Percentiles rank a stretch among this genome's conserved stretches.
These are phyloP conservation scores for Glutinoglossum americanum DNA, from an alignment of 495 filamentous ascomycete genomes.

Conservation along the genomic window DNA sequence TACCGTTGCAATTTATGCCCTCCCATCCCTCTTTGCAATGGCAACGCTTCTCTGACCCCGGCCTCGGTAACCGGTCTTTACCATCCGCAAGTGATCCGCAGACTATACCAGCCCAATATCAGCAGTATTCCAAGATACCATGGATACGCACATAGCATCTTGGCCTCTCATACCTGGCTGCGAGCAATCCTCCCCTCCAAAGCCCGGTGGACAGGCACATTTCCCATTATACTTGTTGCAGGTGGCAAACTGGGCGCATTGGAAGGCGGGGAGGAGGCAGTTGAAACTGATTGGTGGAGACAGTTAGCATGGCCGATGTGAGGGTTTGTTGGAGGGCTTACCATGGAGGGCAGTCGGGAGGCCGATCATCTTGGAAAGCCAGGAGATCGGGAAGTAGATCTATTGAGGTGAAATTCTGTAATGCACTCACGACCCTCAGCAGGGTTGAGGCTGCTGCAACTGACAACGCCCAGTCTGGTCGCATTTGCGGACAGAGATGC, in stretches of 20 bases:
- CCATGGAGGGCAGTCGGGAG: constrained; percentile 43
- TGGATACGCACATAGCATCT: neutral
- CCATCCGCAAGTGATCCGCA: constrained; percentile 79
- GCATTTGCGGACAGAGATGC: neutral
- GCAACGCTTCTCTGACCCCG: constrained; percentile 37
- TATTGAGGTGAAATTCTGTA: constrained; percentile 8
- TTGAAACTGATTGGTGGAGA: constrained; percentile 49
- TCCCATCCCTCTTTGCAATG: constrained; percentile 86
- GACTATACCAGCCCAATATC: constrained; percentile 19
- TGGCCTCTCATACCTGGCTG: constrained; percentile 33
- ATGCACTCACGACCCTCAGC: neutral
- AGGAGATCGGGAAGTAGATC: constrained; percentile 10
- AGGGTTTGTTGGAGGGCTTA: constrained; percentile 14
- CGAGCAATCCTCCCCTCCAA: constrained; percentile 81
- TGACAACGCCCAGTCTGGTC: neutral
- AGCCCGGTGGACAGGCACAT: constrained; percentile 79
- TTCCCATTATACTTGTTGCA: constrained; percentile 78
- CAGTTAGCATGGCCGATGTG: constrained; percentile 4
- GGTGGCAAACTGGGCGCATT: constrained; percentile 66
- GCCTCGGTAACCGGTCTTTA: constrained; percentile 36
- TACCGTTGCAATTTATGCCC: constrained; percentile 86
- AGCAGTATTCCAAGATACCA: neutral
- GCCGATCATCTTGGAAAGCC: constrained; percentile 28
- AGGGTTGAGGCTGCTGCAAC: neutral
- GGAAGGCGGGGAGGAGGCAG: constrained; percentile 81